Evolutionary conservation across 768 basidiomycete species (phyloP), one percentile per base, ranked within the genome.

Genomic region (Paxillus rubicundulus): DNA sequence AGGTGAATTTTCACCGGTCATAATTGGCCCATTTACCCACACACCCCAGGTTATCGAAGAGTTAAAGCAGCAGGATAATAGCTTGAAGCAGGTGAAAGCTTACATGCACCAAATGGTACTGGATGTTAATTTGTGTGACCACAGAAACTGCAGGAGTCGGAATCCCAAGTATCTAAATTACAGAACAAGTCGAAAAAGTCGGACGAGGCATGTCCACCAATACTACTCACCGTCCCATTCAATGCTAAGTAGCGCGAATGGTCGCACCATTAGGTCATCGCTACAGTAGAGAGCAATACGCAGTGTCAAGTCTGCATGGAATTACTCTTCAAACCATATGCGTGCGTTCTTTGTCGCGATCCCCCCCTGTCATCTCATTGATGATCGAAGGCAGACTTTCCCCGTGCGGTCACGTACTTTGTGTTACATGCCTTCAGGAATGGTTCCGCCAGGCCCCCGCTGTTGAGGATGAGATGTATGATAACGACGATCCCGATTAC

Each of bases 241-340:
- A 47, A 32, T 49, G 8, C 36, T 18, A 24, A 42, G 21, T 34
- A 4, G 2, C 17, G 36, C 28, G n/a, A 21, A 40, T 53, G 12
- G 38, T 33, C 40, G 17, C 45, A 52, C 12, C 12, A 0, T 9
- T 51, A 87, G 85, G 68, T 81, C 33, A 68, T 87, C 10, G 62
- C 77, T 9, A 72, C 72, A 7, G 77, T 88, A 20, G 86, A 89
- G 68, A 63, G 68, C 21, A 78, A 79, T 30, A 65, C 86, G 16
- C 82, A 82, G 59, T 90, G 88, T 61, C 87, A 89, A 61, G 88
- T 90, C 40, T 90, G 88, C 62, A 84, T 88, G 74, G 88, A 90
- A 17, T 65, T 83, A 10, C 70, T 89, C 9, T 62, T 75, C 37
- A 80, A 80, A 54, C 88, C 88, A 21, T 85, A 78, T 62, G 81